Base-by-base conservation (phyloP, 768 basidiomycete species). In the Serendipita sp. region DNA sequence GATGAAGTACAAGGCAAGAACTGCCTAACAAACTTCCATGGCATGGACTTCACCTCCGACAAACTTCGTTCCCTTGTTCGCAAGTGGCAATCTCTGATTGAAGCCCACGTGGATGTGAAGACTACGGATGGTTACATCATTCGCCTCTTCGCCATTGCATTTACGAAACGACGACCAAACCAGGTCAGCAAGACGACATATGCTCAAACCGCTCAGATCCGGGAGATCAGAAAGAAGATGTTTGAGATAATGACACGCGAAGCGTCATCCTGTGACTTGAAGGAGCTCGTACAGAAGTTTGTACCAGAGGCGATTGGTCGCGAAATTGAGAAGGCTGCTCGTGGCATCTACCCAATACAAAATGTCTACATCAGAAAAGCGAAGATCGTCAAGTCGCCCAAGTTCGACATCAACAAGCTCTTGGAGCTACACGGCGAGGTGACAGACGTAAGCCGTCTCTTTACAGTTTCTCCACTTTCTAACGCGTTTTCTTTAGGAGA, bases 11-110 rank as follows among this genome's bases (percentile, higher is more conserved):
- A 96, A 79, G 96, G 96, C 79, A 95, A 94, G 82, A 96, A 92
- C 82, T 96, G 93, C 82, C 83, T 98, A 65, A 98, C 96, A 76
- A 95, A 94, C 78, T 99, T 99, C 90, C 89, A 95, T 78, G 96
- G 96, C 75, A 98, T 99, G 95, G 91, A 95, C 80, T 97, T 99
- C 80, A 98, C 96, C 68, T 96, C 95, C 66, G 96, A 99, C 85
- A 98, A 98, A 79, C 87, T 98, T 69, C 93, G 96, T 65, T 98
- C 96, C 62, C 93, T 99, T 73, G 96, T 99, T 71, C 91, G 95
- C 76, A 99, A 98, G 79, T 99, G 96, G 96, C 96, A 98, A 79
- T 85, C 95, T 18, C 88, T 98, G 73, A 94, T 99, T 72, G 96
- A 98, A 79, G 96, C 96, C 44, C 90, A 93, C 75, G 89, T 97